Evolutionary conservation across 345 rosid species (phyloP).

Genomic region (Populus nigra): DNA sequence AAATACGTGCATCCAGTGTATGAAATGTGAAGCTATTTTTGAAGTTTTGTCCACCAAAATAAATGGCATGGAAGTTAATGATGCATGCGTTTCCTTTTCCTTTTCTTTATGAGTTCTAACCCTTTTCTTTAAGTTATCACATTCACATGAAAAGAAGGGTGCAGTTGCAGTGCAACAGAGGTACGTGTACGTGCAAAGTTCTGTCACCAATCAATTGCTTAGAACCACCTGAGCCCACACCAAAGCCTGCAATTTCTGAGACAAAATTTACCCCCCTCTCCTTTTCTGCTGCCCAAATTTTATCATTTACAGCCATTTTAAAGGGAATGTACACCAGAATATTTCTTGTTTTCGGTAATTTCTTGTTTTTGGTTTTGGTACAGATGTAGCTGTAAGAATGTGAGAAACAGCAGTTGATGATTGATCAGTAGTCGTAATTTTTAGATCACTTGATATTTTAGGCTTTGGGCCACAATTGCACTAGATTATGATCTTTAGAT

Average conservation of each 20-base stretch:
- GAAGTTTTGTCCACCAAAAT: too few species aligned
- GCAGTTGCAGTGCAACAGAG: not conserved
- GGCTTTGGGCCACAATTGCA: not conserved
- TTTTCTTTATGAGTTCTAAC: not conserved
- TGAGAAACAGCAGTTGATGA: not conserved
- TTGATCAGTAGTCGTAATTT: not conserved
- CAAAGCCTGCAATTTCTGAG: conserved; percentile 9
- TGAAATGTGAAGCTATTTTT: too few species aligned
- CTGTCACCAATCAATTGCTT: conserved; percentile 21
- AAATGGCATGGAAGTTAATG: not conserved
- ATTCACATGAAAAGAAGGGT: conserved; percentile 18
- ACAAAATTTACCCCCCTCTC: too few species aligned
- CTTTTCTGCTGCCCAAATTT: not conserved
- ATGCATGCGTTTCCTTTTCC: not conserved
- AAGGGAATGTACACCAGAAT: not conserved
- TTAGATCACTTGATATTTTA: not conserved
- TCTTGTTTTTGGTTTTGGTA: not conserved
- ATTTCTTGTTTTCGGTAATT: too few species aligned
- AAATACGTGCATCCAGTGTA: not conserved
- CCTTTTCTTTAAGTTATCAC: not conserved
- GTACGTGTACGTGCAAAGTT: conserved; percentile 18
- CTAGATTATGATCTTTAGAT: not conserved
- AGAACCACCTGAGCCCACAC: conserved; percentile 5
- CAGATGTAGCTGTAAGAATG: not conserved
- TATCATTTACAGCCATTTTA: not conserved